Evolutionary conservation across 2,329 filamentous ascomycete genomes (phyloP), one percentile per base, ranked within the genome.

Genomic region (Apiospora kogelbergensis): DNA sequence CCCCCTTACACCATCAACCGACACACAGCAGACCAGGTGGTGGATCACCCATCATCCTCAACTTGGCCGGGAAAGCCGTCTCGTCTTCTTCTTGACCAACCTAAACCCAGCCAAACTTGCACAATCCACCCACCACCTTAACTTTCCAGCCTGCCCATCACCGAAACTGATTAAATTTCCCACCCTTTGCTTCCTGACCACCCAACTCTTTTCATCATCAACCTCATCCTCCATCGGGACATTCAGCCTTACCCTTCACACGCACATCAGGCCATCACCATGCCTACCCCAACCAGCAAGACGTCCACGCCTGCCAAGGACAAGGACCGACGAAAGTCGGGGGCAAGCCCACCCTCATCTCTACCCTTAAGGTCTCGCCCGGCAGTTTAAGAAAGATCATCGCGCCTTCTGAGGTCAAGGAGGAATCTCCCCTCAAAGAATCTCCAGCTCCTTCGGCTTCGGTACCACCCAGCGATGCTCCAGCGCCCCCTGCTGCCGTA

Each of bases 311-410:
- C 78, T 70, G 72, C 75, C 71, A 84, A 82, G 76, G 82, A 84
- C 72, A 84, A 83, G 75, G 82, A 84, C 71, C 80, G 82, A 42
- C 81, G 82, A 72, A 84, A 82, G 79, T 82, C 82, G 74, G 77
- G 6, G 76, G 76, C 68, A 77, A 78, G 72, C 67, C 73, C 44
- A 73, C 74, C 63, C 57, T 83, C 66, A 69, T 89, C 70, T 78
- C 90, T 75, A 89, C 83, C 9, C 78, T 91, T 68, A 86, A 83
- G 73, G 81, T 90, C 65, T 75, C 84, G 26, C 79, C 88, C 53
- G 76, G 82, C 22, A 82, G 80, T 71, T 81, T 91, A 67, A 84
- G 84, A 73, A 82, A 83, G 66, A 80, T 90, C 66, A 72, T 86
- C 71, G 81, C 84, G 71, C 79, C 83, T 33, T 79, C 79, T 30